phyloP scores from a whole-genome alignment of 345 rosid species.

The Turritis glabra region DNA sequence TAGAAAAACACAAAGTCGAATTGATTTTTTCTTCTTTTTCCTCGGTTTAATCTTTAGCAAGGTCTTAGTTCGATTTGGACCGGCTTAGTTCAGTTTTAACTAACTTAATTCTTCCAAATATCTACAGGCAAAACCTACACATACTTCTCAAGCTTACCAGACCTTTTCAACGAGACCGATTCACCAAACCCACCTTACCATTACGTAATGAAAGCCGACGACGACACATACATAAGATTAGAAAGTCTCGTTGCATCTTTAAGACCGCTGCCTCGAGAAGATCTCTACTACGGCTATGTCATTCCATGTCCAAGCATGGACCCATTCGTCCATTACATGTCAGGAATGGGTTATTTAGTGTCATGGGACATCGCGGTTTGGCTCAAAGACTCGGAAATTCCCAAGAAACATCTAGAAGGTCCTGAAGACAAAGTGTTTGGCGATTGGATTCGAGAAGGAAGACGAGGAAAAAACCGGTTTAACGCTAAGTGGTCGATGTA shows the following conservation, averaged over 20 bases:
- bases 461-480: slow-evolving; percentile 57
- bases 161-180: slow-evolving; percentile 45
- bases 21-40: not conserved
- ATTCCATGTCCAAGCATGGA: slow-evolving; percentile 89
- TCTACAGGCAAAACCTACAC: slow-evolving; percentile 65
- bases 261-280: slow-evolving; percentile 68
- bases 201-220: slow-evolving; percentile 83
- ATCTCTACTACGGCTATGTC: slow-evolving; percentile 80
- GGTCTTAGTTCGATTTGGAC: not conserved
- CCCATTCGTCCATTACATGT: slow-evolving; percentile 86
- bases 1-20: not conserved
- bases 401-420: slow-evolving; percentile 66
- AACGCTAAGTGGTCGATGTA: slow-evolving; percentile 93
- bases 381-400: slow-evolving; percentile 71
- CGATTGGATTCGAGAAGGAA: slow-evolving; percentile 73
- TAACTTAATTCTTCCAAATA: not conserved
- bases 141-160: slow-evolving; percentile 75
- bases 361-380: slow-evolving; percentile 92
- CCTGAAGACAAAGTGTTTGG: slow-evolving; percentile 79
- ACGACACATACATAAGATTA: slow-evolving; percentile 66
- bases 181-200: slow-evolving; percentile 65
- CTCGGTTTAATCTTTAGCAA: not conserved
- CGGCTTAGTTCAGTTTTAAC: slow-evolving; percentile 6
- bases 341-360: slow-evolving; percentile 86
- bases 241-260: slow-evolving; percentile 58